Evolutionary conservation across 2,329 filamentous ascomycete genomes (phyloP), one percentile per base, ranked within the genome.

Genomic region (Amesomyces nigricolor): DNA sequence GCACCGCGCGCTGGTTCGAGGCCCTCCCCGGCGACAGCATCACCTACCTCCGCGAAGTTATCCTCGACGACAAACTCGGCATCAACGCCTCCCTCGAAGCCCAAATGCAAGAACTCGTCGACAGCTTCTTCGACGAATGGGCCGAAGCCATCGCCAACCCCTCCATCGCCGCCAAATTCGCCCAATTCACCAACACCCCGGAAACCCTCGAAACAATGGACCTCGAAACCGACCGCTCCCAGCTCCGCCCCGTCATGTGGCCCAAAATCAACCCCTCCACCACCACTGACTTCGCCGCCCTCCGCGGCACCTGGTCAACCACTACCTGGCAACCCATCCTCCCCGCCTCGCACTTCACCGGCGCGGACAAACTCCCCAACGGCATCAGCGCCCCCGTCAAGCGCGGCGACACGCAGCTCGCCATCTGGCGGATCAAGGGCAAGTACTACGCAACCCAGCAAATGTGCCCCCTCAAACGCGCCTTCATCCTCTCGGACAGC

Each of bases 381-480:
- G 88, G 87, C 32, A 85, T 89, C 55, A 87, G 83, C 9, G 85
- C 88, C 4, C 86, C 85, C 32, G 76, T 96, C 71, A 94, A 95
- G 75, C 82, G 89, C 43, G 89, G 91, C 43, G 90, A 95, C 69
- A 95, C 90, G 0, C 91, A 96, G 70, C 79, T 96, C 2, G 90
- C 91, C 7, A 75, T 96, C 51, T 96, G 91, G 82, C 88, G 90
- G 64, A 80, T 95, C 59, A 81, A 82, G 52, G 90, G 89, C 17
- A 81, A 80, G 52, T 95, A 86, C 76, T 92, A 92, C 70, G 88
- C 88, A 56, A 88, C 87, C 13, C 91, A 96, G 73, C 89, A 96
- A 68, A 96, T 96, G 91, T 96, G 91, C 69, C 91, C 91, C 9
- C 90, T 95, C 74, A 94, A 92, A 72, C 86, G 90, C 10, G 86